These are phyloP conservation scores for Fusarium sp. DNA, from an alignment of 2,329 filamentous ascomycete genomes.

Conservation along the genomic window DNA sequence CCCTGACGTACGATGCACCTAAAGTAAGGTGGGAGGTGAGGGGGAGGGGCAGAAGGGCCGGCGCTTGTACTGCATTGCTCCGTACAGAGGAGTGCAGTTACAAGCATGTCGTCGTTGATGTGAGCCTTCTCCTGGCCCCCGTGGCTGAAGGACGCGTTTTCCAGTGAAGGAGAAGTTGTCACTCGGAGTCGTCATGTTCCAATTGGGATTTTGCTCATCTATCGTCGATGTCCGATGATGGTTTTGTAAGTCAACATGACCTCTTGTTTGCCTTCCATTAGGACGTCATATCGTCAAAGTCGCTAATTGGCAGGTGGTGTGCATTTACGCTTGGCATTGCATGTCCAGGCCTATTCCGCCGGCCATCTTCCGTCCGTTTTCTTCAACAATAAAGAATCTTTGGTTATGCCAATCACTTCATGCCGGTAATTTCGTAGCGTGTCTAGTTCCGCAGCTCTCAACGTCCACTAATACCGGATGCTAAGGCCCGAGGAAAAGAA, in stretches of 20 bases:
- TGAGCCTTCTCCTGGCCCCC: conserved; percentile 24
- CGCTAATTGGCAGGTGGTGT: conserved; percentile 14
- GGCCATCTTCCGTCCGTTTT: conserved; percentile 25
- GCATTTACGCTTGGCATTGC: conserved; percentile 2
- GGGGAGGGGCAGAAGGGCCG: conserved; percentile 30
- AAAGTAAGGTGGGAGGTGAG: conserved; percentile 19
- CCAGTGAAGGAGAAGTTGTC: not conserved
- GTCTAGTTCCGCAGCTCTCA: conserved; percentile 30
- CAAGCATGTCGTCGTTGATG: conserved; percentile 21
- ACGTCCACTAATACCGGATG: conserved; percentile 19
- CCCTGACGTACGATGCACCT: conserved; percentile 35
- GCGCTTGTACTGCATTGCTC: conserved; percentile 20
- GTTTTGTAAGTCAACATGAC: not conserved
- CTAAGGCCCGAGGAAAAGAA: conserved; percentile 22
- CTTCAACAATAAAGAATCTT: conserved; percentile 22
- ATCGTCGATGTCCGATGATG: not conserved
- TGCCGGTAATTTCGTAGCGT: conserved; percentile 29
- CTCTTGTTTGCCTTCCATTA: not conserved
- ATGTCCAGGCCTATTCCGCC: conserved; percentile 12
- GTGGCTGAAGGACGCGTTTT: conserved; percentile 14
- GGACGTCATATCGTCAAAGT: conserved; percentile 18
- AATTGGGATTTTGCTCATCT: conserved; percentile 27
- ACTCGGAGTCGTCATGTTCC: conserved; percentile 9
- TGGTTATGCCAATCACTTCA: conserved; percentile 8
- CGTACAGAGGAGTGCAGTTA: conserved; percentile 11